Base-by-base conservation (phyloP, 306 rosid species). In the Trichosanthes cucumerina region DNA sequence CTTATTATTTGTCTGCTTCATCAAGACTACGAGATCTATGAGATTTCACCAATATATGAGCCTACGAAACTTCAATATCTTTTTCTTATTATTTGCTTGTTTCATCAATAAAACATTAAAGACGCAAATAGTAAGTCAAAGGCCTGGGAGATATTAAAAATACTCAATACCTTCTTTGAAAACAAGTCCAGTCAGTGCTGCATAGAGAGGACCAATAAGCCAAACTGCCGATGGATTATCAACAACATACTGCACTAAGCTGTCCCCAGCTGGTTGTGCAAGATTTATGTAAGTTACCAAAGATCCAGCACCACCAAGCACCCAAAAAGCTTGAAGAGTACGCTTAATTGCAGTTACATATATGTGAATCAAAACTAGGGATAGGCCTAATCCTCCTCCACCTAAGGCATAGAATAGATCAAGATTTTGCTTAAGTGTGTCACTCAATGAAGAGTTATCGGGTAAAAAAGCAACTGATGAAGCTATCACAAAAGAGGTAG, bases 191-290 rank as follows among this genome's bases (percentile, higher is more conserved):
- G 98, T 95, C 71, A 90, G 86, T 76, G 98, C 88, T 19, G 95
- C 98, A 54, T 87, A 92, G 80, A 92, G 88, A 70, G 96, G 98
- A 77, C 98, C 98, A 12, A 94, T 89, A 83, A 95, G 83, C 97
- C 97, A 94, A 71, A 92, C 63, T 31, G 95, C 80, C 0, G 71
- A 66, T 11, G 93, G 93, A 81, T 88, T 86, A 57, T 90, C 84
- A 62, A 89, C 75, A 41, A 89, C 93, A 79, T 86, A 90, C 14
- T 83, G 92, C 44, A 87, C 79, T 31, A 94, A 84, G 80, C 78
- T 85, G 33, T 85, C 83, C 70, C 91, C 86, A 75, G 92, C 90
- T 36, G 96, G 91, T 76, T 28, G 85, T 80, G 98, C 93, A 79
- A 89, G 86, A 83, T 43, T 7, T 63, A 81, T 80, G 85, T 86